A percentile compares a stretch with the other conserved stretches of the same genome.
Evolutionary conservation across 352 stramenopile species (phyloP).

Genomic region (Blastocystis sp.): DNA sequence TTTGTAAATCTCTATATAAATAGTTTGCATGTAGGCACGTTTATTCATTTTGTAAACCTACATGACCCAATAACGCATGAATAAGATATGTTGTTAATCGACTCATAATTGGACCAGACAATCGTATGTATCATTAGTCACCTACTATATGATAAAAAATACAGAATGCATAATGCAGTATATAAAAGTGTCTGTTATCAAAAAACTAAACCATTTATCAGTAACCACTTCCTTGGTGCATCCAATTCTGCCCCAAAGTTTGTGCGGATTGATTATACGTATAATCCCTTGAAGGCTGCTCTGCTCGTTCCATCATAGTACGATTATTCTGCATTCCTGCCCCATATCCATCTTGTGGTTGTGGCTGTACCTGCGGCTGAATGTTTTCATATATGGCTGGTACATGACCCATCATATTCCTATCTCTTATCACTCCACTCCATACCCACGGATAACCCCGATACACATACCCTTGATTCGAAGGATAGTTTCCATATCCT

Average conservation of each 20-base stretch:
- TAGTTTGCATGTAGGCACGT: no score
- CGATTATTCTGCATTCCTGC: conserved; percentile 21
- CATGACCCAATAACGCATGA: no score
- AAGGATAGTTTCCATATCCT: background rate
- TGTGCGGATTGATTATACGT: background rate
- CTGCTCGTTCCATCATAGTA: conserved; percentile 26
- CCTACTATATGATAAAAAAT: no score
- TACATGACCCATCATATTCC: background rate
- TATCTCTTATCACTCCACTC: background rate
- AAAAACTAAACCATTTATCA: background rate
- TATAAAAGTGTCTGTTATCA: no score
- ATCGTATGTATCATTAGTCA: no score
- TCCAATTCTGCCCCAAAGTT: background rate
- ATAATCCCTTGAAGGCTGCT: background rate
- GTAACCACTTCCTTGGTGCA: background rate
- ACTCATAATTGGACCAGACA: no score
- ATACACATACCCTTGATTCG: conserved; percentile 38
- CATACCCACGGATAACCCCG: conserved; percentile 12
- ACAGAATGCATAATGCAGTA: no score
- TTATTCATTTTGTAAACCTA: no score
- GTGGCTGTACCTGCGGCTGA: background rate
- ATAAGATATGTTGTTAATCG: no score
- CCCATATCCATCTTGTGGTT: background rate
- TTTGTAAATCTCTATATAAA: no score
- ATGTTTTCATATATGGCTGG: conserved; percentile 15